Base-by-base conservation (phyloP, 208 protist species). In the Chromosphaera perkinsii region DNA sequence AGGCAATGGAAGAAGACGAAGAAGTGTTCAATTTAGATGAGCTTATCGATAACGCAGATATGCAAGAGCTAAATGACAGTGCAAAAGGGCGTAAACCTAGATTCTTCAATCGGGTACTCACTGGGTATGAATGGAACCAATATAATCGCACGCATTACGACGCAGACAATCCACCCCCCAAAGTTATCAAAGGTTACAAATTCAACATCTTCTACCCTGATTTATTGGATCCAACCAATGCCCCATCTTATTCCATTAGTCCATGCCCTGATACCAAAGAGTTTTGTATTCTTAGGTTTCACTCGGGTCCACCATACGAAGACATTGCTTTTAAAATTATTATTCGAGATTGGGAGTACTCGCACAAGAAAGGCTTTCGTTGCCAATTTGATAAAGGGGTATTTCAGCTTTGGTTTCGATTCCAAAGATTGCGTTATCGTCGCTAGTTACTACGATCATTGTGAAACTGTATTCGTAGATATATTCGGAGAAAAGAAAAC, bases 131-230 rank as follows among this genome's bases (percentile, higher is more conserved):
- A 65, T 98, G 80, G 80, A 95, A 91, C 43, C 89, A 91, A 78
- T 99, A 99, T 84, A 98, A 99, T 74, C 86, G 91, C 67, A 97
- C 91, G 45, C 96, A 99, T 75, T 99, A 98, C 72, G 80, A 83
- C 47, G 20, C 20, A 22, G 37, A 58, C 22, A 98, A 98, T 80
- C 96, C 96, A 17, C 96, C 96, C 52, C 96, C 96, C 22, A 97
- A 97, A 37, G 91, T 92, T 48, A 92, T 99, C 29, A 82, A 95
- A 73, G 97, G 96, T 73, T 99, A 99, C 84, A 97, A 98, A 81
- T 99, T 99, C 81, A 98, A 97, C 57, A 71, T 98, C 39, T 97
- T 97, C 82, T 98, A 97, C 77, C 94, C 93, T 2, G 91, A 96
- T 59, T 84, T 99, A 0, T 93, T 94, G 20, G 92, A 98, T 75